Base-by-base conservation (phyloP, 805 yeast species). In the Metschnikowia orientalis region DNA sequence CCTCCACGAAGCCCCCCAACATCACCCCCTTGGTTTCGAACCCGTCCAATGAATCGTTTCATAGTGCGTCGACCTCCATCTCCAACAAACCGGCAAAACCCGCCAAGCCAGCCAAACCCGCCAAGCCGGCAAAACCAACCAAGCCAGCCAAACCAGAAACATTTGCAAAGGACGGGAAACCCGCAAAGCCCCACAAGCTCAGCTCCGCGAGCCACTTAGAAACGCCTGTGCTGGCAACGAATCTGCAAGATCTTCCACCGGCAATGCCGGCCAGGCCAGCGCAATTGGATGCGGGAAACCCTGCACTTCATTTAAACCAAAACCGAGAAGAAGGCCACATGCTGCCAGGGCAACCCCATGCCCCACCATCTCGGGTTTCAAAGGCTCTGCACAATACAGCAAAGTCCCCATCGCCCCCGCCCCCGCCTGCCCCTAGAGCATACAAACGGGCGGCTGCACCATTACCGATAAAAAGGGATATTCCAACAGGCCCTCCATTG, bases 281-380 rank as follows among this genome's bases (percentile, higher is more conserved):
- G n/a, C n/a, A n/a, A n/a, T n/a, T n/a, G n/a, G n/a, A n/a, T n/a
- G n/a, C n/a, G n/a, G n/a, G n/a, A n/a, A n/a, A n/a, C n/a, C n/a
- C n/a, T n/a, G n/a, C n/a, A n/a, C n/a, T n/a, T n/a, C n/a, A n/a
- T n/a, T n/a, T n/a, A n/a, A n/a, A n/a, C 23, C 12, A 9, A 13
- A 20, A 14, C 18, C 18, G n/a, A 19, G 3, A 14, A 13, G 12
- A 9, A 26, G n/a, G n/a, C n/a, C n/a, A n/a, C n/a, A n/a, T n/a
- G n/a, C n/a, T n/a, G n/a, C n/a, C n/a, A n/a, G n/a, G n/a, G n/a
- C n/a, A n/a, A 30, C 31, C 12, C 16, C 28, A 12, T 6, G 12
- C 63, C 8, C 53, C 57, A 2, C 59, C 64, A 2, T 57, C 65
- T 4, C 57, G 57, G 4, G 36, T 59, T n/a, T n/a, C n/a, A n/a